A percentile compares a stretch with the other conserved stretches of the same genome.
Evolutionary conservation across 2,329 filamentous ascomycete genomes (phyloP).

Genomic region (Ceratocystis huliohia): DNA sequence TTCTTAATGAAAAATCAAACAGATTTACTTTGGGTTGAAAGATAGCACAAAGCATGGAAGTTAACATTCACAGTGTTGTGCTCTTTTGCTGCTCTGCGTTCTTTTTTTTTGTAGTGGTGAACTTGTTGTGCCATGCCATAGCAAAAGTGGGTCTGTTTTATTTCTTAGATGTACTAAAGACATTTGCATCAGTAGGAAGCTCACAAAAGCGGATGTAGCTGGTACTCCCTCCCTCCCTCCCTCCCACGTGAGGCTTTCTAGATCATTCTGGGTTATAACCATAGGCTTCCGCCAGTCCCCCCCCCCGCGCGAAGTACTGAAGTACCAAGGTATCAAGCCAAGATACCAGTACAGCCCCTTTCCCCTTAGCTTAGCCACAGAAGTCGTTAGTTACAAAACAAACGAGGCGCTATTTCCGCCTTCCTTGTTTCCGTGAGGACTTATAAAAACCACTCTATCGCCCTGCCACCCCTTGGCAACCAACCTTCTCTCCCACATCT

Average conservation of each 20-base stretch:
- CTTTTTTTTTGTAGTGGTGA: background rate
- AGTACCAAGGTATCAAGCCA: background rate
- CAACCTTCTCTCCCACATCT: slow-evolving; percentile 23
- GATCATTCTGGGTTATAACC: background rate
- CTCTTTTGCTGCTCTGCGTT: background rate
- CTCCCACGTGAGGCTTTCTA: background rate
- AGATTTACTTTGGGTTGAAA: no score
- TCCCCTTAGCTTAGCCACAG: background rate
- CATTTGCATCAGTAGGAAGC: background rate
- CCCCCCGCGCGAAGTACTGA: background rate
- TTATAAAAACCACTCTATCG: slow-evolving; percentile 18
- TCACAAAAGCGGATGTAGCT: slow-evolving; percentile 9
- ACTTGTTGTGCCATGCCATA: background rate
- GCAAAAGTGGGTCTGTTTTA: background rate
- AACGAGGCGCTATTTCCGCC: slow-evolving; percentile 10
- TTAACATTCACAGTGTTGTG: background rate
- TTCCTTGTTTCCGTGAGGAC: slow-evolving; percentile 22
- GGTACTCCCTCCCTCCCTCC: slow-evolving; percentile 1
- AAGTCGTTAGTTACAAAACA: background rate
- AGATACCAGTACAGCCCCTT: background rate
- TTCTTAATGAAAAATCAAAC: background rate
- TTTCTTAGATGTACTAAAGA: slow-evolving; percentile 3
- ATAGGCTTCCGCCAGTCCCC: background rate
- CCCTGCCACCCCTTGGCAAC: slow-evolving; percentile 27
- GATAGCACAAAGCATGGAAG: background rate